Percentiles rank a stretch among this genome's conserved stretches.
These are phyloP conservation scores for Pythium plurisporium DNA, from an alignment of 352 stramenopile genomes.

Conservation along the genomic window DNA sequence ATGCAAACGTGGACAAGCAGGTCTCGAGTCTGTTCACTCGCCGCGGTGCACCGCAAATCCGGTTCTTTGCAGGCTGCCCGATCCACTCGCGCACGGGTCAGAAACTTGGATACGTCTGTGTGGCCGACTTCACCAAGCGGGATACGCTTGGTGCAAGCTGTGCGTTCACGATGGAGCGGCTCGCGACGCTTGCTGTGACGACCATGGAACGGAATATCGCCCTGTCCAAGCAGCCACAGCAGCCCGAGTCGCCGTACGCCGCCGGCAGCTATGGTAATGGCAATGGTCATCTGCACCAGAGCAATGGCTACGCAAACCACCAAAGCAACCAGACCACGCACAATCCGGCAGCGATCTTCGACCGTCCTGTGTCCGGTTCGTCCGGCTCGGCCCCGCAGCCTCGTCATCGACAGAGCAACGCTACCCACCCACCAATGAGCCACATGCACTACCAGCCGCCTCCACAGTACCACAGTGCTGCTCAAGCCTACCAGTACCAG, in stretches of 20 bases:
- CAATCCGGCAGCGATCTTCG: conserved; percentile 43
- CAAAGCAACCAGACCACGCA: not conserved
- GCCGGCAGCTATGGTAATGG: conserved; percentile 8
- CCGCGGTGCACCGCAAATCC: conserved; percentile 38
- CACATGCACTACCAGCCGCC: conserved; percentile 10
- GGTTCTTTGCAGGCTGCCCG: conserved; percentile 73
- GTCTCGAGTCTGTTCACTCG: conserved; percentile 49
- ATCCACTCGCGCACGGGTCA: conserved; percentile 70
- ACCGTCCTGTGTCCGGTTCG: conserved; percentile 22
- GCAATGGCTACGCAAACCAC: conserved; percentile 24
- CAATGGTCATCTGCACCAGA: not conserved
- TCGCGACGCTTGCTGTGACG: conserved; percentile 68
- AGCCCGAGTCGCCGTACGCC: conserved; percentile 11
- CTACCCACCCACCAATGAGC: not conserved
- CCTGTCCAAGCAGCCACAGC: conserved; percentile 20
- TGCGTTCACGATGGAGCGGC: conserved; percentile 76
- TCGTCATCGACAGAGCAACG: conserved; percentile 22
- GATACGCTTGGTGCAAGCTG: conserved; percentile 66
- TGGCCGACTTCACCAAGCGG: conserved; percentile 72
- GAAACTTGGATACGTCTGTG: conserved; percentile 75
- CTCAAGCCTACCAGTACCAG: conserved; percentile 25
- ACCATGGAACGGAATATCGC: conserved; percentile 67
- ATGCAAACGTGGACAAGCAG: conserved; percentile 69
- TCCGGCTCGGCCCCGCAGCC: not conserved
- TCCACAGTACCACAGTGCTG: conserved; percentile 18